phyloP scores from a whole-genome alignment of 345 rosid genomes.

The Cochlearia excelsa region DNA sequence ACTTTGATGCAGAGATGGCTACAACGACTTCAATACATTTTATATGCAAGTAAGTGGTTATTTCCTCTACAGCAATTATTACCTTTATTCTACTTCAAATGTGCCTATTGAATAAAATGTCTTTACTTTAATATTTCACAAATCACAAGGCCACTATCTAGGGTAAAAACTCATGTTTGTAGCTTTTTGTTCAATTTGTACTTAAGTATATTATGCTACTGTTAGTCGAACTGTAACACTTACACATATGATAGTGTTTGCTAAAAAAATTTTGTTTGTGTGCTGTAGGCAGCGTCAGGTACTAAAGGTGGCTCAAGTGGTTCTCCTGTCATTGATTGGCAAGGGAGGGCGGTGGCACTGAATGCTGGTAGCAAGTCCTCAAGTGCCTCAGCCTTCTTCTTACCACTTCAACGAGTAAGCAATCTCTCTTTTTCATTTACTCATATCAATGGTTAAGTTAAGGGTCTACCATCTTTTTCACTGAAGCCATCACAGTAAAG shows the following conservation, averaged over 20 bases:
- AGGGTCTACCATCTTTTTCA: conserved; percentile 8
- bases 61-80: background rate
- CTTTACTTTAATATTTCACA: background rate
- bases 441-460: conserved; percentile 12
- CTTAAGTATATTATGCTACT: conserved; percentile 8
- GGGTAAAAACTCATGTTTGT: conserved; percentile 13
- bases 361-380: conserved; percentile 94
- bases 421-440: conserved; percentile 7
- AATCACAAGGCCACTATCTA: conserved; percentile 1
- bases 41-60: conserved; percentile 83
- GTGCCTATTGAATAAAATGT: background rate
- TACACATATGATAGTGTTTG: conserved; percentile 9
- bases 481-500: conserved; percentile 4
- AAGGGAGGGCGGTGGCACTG: conserved; percentile 93
- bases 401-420: conserved; percentile 85
- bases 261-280: conserved; percentile 15
- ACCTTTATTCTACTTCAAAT: background rate
- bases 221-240: background rate
- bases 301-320: conserved; percentile 99
- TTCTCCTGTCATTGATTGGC: conserved; percentile 93
- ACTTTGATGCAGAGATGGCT: conserved; percentile 89
- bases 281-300: conserved; percentile 88
- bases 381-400: conserved; percentile 84
- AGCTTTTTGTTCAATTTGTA: conserved; percentile 10
- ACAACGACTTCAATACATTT: conserved; percentile 96